Conservation (phyloP, 192 early-diverging fungal genomes). For the Phycomyces blakesleeanus region DNA sequence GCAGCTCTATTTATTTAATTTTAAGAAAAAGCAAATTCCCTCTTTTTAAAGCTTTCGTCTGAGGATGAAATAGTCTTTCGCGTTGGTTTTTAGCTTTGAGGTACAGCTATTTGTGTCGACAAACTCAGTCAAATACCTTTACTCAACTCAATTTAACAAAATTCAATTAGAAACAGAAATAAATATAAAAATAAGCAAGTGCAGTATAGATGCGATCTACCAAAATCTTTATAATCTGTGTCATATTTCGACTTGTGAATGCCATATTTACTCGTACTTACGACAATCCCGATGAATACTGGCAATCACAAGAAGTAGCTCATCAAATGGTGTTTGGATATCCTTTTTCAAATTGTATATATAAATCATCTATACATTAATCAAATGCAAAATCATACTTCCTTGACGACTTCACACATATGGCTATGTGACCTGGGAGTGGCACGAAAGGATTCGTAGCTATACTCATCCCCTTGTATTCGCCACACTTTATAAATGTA, state of each 20-base stretch:
- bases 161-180: no score
- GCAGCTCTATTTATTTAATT: no score
- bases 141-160: no score
- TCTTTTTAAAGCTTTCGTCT: no score
- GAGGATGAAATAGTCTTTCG: no score
- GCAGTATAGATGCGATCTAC: not conserved
- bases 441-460: conserved; percentile 77
- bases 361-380: not conserved
- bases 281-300: conserved; percentile 94
- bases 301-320: conserved; percentile 93
- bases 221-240: conserved; percentile 8
- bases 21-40: no score
- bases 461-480: conserved; percentile 83
- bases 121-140: no score
- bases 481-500: conserved; percentile 66
- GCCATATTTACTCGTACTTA: conserved; percentile 65
- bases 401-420: conserved; percentile 36
- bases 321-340: conserved; percentile 82
- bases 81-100: no score
- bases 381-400: not conserved
- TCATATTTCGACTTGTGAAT: conserved; percentile 60
- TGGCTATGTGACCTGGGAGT: conserved; percentile 94
- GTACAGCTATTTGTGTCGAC: no score
- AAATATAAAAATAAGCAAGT: no score
- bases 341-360: conserved; percentile 31